Percentiles rank a stretch among this genome's conserved stretches.
Evolutionary conservation across 148 eudicot genomes (phyloP).

Genomic region (Rhododendron mucronatum): DNA sequence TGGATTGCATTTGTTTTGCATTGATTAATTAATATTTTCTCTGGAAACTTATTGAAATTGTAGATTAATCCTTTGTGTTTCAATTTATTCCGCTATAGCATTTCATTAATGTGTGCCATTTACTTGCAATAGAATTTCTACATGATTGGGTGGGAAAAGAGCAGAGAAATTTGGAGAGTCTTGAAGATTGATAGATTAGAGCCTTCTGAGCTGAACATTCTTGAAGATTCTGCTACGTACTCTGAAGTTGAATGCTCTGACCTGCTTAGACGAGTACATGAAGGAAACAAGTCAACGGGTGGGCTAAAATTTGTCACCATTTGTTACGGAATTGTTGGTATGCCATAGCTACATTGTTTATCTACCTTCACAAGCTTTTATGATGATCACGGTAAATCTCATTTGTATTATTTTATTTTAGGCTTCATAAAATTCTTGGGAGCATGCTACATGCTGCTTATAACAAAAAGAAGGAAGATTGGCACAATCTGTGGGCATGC

Average conservation of each 20-base stretch:
- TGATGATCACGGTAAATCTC: neutral
- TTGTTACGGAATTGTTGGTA: constrained; percentile 87
- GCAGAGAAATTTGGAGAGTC: constrained; percentile 63
- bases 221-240: constrained; percentile 64
- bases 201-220: constrained; percentile 48
- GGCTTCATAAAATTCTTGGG: constrained; percentile 77
- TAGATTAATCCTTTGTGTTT: neutral
- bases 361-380: neutral
- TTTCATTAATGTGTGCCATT: neutral
- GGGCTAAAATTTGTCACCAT: constrained; percentile 62
- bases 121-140: constrained; percentile 68
- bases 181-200: constrained; percentile 88
- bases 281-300: constrained; percentile 58
- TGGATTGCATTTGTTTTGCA: neutral
- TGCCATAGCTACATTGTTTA: constrained; percentile 12
- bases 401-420: constrained; percentile 20
- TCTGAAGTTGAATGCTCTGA: constrained; percentile 43
- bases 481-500: constrained; percentile 75
- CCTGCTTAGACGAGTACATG: constrained; percentile 43
- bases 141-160: constrained; percentile 84
- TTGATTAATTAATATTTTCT: neutral
- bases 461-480: constrained; percentile 72
- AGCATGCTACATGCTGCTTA: constrained; percentile 74
- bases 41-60: neutral
- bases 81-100: neutral